Conservation (phyloP, 768 basidiomycete species). For the Mycena rebaudengoi region DNA sequence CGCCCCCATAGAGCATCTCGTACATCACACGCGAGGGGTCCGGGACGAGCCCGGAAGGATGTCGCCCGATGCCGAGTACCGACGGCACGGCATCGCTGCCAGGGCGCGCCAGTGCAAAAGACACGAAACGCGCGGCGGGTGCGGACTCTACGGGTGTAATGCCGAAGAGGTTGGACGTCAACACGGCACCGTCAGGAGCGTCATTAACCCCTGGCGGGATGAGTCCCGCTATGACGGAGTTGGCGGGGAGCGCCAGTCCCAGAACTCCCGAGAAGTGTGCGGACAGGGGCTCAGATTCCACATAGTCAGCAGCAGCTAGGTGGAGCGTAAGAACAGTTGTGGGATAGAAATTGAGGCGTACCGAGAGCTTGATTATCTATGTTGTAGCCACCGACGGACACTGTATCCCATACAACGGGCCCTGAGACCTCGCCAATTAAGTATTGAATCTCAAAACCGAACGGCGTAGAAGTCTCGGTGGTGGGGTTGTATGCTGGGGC, state of each 20-base stretch:
- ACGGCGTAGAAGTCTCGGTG: slow-evolving; percentile 50
- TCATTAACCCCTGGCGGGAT: slow-evolving; percentile 60
- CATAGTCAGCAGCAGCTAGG: slow-evolving; percentile 68
- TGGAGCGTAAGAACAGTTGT: neutral
- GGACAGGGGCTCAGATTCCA: slow-evolving; percentile 65
- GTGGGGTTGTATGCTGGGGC: slow-evolving; percentile 66
- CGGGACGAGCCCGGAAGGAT: slow-evolving; percentile 61
- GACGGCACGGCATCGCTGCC: slow-evolving; percentile 65
- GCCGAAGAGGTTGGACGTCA: slow-evolving; percentile 76
- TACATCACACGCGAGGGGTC: slow-evolving; percentile 64
- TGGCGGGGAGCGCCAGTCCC: slow-evolving; percentile 77
- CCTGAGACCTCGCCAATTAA: slow-evolving; percentile 67
- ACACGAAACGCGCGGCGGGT: slow-evolving; percentile 71
- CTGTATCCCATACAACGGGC: slow-evolving; percentile 73
- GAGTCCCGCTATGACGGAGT: slow-evolving; percentile 67
- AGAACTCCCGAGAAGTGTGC: slow-evolving; percentile 71
- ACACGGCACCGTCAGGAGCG: slow-evolving; percentile 69
- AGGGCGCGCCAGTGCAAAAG: slow-evolving; percentile 73
- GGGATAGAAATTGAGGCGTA: slow-evolving; percentile 36
- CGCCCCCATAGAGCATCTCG: slow-evolving; percentile 43
- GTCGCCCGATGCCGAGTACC: slow-evolving; percentile 73
- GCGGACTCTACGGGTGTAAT: slow-evolving; percentile 62
- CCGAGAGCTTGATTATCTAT: slow-evolving; percentile 77
- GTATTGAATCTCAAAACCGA: slow-evolving; percentile 62
- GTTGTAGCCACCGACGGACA: slow-evolving; percentile 69